Conservation (phyloP, 345 rosid genomes). For the Lepidium africanum region DNA sequence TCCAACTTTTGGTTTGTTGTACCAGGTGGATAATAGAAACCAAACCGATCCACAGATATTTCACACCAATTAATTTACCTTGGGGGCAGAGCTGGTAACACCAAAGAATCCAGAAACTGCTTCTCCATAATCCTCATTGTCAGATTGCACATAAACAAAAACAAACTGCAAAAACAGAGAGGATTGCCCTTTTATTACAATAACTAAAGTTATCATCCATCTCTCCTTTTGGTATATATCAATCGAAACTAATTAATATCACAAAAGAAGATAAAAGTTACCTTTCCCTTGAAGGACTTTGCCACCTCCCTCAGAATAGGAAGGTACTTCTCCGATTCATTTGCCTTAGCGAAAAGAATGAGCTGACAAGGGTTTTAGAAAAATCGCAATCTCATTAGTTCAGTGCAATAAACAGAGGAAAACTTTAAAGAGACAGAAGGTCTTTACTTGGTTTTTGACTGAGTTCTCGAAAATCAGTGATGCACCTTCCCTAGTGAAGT, state of each 20-base stretch:
- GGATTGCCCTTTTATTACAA: neutral
- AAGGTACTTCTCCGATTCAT: conserved; percentile 61
- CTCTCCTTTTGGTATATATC: neutral
- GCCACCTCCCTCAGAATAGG: conserved; percentile 73
- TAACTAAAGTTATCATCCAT: neutral
- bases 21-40: neutral
- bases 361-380: conserved; percentile 41
- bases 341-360: conserved; percentile 64
- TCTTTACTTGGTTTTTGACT: conserved; percentile 74
- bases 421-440: neutral
- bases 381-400: neutral
- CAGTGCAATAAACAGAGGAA: neutral
- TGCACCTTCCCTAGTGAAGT: conserved; percentile 79
- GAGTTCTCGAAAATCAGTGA: conserved; percentile 64
- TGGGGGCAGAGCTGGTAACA: conserved; percentile 58
- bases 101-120: conserved; percentile 93
- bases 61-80: conserved; percentile 28
- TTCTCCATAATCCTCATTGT: conserved; percentile 82
- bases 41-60: neutral
- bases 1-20: neutral
- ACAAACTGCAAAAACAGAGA: conserved; percentile 53
- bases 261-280: conserved; percentile 20
- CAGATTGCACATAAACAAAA: conserved; percentile 81
- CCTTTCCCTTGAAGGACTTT: conserved; percentile 86
- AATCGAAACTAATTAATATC: neutral